phyloP scores from a whole-genome alignment of 371 early-diverging fungal species.

The Encephalitozoon cuniculi region DNA sequence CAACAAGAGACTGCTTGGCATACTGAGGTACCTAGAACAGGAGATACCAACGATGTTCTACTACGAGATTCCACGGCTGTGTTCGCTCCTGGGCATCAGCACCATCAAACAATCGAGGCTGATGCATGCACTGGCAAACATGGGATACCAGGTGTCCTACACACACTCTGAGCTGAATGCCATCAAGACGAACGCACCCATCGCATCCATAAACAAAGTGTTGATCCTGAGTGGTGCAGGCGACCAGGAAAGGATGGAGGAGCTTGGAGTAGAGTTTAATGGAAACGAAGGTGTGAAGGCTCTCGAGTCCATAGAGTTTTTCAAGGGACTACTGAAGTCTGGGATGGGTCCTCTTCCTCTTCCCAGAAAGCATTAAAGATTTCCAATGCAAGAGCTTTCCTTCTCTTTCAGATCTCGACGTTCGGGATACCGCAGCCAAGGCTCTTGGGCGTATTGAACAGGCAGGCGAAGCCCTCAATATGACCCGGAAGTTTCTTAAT shows the following conservation, averaged over 20 bases:
- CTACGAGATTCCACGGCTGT: conserved; percentile 47
- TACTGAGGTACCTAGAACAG: conserved; percentile 72
- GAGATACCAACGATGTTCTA: conserved; percentile 64
- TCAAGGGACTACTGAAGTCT: conserved; percentile 36
- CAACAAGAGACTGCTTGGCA: conserved; percentile 78
- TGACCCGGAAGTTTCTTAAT: not conserved
- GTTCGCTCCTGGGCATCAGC: conserved; percentile 26
- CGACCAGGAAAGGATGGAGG: not conserved
- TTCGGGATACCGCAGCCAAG: not conserved
- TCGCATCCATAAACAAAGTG: conserved; percentile 78
- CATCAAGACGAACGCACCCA: conserved; percentile 87
- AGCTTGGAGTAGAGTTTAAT: conserved; percentile 17
- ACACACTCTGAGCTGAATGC: conserved; percentile 75
- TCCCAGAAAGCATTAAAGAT: conserved; percentile 7
- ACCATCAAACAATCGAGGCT: conserved; percentile 47
- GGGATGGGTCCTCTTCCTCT: conserved; percentile 31
- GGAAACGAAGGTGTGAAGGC: not conserved
- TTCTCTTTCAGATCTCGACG: not conserved
- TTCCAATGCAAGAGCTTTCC: not conserved
- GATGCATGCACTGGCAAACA: conserved; percentile 76
- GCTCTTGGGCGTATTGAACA: not conserved
- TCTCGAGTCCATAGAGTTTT: conserved; percentile 14
- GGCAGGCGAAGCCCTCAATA: not conserved
- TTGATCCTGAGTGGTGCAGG: conserved; percentile 56
- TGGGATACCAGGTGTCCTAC: conserved; percentile 76